phyloP scores from a whole-genome alignment of 202 grass and related monocot genomes.

The Tripidium arundinaceum region DNA sequence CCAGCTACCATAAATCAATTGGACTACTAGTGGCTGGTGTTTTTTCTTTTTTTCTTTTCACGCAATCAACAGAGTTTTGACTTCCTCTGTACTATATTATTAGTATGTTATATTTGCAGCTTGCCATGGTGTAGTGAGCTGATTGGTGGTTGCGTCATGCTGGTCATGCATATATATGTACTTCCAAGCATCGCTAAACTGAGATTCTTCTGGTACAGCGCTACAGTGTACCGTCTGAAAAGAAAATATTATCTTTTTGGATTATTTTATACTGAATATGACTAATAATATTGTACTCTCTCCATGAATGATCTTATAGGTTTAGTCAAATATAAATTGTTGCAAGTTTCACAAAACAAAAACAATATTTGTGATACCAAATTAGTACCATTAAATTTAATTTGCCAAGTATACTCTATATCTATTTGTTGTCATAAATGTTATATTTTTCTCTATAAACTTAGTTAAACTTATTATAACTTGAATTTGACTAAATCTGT shows the following conservation, averaged over 20 bases:
- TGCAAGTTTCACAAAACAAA: too few species aligned
- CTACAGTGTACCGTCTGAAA: neutral
- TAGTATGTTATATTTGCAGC: neutral
- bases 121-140: neutral
- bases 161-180: neutral
- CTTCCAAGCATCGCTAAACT: neutral
- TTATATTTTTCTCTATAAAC: neutral
- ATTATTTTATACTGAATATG: neutral
- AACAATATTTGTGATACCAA: too few species aligned
- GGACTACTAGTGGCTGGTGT: neutral
- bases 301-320: neutral
- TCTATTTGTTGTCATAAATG: too few species aligned
- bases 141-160: neutral
- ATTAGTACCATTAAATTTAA: too few species aligned
- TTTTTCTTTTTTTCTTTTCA: neutral
- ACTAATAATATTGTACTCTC: neutral
- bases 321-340: too few species aligned
- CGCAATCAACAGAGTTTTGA: neutral
- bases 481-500: too few species aligned
- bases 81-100: neutral
- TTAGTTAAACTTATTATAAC: too few species aligned
- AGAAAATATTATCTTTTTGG: neutral
- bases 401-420: too few species aligned
- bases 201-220: neutral
- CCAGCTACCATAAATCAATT: neutral